Percentiles rank a stretch among this genome's conserved stretches.
phyloP scores from a whole-genome alignment of 2,329 filamentous ascomycete genomes.

The Emmonsia crescens region DNA sequence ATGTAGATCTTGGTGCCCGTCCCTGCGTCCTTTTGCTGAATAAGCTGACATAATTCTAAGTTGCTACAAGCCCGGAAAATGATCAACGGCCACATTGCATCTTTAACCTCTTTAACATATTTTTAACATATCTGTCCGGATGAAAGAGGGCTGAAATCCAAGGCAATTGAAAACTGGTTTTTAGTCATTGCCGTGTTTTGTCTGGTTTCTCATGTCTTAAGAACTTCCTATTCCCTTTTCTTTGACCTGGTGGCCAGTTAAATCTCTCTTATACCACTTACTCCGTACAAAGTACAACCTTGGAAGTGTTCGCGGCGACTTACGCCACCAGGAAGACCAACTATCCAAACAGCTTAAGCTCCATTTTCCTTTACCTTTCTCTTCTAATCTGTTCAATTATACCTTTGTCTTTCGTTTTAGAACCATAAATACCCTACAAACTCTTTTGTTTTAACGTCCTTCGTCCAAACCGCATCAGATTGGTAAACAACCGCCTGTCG shows the following conservation, averaged over 20 bases:
- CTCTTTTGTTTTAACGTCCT: not conserved
- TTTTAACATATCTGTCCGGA: not conserved
- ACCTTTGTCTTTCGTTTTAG: not conserved
- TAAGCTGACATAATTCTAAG: not conserved
- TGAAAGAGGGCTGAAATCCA: too few relatives aligned
- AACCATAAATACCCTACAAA: not conserved
- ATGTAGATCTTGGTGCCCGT: not conserved
- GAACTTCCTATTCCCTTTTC: not conserved
- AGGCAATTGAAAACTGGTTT: not conserved
- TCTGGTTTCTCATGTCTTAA: not conserved
- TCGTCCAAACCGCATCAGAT: not conserved
- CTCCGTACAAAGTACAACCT: too few relatives aligned
- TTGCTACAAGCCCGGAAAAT: too few relatives aligned
- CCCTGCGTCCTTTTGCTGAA: not conserved
- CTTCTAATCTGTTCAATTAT: not conserved
- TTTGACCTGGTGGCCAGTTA: not conserved
- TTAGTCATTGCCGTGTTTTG: not conserved
- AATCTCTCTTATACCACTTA: too few relatives aligned
- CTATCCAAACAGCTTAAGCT: not conserved
- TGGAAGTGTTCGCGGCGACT: too few relatives aligned
- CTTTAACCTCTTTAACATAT: too few relatives aligned
- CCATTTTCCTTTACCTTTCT: not conserved
- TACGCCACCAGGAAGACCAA: not conserved
- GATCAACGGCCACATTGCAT: conserved; percentile 1
- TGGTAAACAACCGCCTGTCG: not conserved